These are phyloP conservation scores for Kuraishia piskuri DNA, from an alignment of 805 yeast species.

Conservation along the genomic window DNA sequence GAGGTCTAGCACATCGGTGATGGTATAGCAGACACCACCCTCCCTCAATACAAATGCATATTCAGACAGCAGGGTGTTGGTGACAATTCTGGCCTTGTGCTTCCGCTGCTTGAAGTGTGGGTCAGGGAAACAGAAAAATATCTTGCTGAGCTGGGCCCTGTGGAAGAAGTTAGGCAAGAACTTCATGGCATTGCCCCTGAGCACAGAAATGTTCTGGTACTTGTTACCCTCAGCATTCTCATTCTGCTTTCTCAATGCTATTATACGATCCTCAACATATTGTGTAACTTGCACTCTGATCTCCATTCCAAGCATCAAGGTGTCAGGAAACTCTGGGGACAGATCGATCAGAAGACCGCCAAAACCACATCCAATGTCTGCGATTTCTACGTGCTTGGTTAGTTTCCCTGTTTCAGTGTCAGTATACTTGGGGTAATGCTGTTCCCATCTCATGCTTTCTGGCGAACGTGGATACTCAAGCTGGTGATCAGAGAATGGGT, in stretches of 20 bases:
- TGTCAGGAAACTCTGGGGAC: conserved; percentile 68
- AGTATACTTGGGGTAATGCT: conserved; percentile 56
- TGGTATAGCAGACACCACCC: conserved; percentile 86
- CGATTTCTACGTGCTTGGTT: conserved; percentile 64
- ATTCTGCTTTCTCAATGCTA: conserved; percentile 67
- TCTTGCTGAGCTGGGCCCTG: conserved; percentile 75
- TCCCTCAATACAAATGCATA: conserved; percentile 85
- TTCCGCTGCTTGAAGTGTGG: conserved; percentile 97
- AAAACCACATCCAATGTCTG: conserved; percentile 96
- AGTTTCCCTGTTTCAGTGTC: conserved; percentile 32
- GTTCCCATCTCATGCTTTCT: conserved; percentile 78
- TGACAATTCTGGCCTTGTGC: conserved; percentile 93
- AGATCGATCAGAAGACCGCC: conserved; percentile 84
- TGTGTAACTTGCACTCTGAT: conserved; percentile 96
- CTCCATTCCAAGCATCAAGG: conserved; percentile 87
- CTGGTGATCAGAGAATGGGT: conserved; percentile 93
- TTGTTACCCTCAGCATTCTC: conserved; percentile 17
- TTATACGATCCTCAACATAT: conserved; percentile 90
- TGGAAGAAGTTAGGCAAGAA: conserved; percentile 89
- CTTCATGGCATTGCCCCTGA: conserved; percentile 96
- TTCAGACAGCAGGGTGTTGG: conserved; percentile 81
- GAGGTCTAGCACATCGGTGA: conserved; percentile 89
- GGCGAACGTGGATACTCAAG: conserved; percentile 84
- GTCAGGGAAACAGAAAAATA: conserved; percentile 99
- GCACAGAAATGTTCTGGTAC: conserved; percentile 80